Percentiles rank a stretch among this genome's conserved stretches.
Evolutionary conservation across 208 protist genomes (phyloP).

Genomic region (Crithidia thermophila): DNA sequence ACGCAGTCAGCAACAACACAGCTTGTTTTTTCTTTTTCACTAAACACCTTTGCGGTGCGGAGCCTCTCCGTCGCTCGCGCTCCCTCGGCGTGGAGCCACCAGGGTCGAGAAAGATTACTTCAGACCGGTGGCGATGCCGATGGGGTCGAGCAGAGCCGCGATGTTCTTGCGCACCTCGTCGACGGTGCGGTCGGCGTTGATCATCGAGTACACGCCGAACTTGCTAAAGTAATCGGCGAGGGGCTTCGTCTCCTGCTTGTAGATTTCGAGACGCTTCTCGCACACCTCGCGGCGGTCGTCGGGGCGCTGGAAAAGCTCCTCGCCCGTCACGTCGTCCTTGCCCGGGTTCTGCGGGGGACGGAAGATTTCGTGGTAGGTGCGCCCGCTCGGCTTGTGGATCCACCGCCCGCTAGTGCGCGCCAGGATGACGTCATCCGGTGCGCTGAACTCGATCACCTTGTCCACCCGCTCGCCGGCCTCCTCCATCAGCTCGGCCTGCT

Average conservation of each 20-base stretch:
- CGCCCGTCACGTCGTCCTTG: conserved; percentile 94
- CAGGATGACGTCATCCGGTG: conserved; percentile 92
- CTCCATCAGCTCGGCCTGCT: conserved; percentile 94
- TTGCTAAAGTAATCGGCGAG: conserved; percentile 88
- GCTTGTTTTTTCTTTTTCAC: neutral
- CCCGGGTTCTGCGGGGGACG: conserved; percentile 84
- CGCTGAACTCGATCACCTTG: conserved; percentile 90
- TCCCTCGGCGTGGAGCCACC: neutral
- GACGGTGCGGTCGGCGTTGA: conserved; percentile 81
- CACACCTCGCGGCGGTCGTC: conserved; percentile 94
- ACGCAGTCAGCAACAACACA: no score
- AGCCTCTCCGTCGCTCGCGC: neutral
- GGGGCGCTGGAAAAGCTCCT: conserved; percentile 90
- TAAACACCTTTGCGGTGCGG: neutral
- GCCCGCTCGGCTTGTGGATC: conserved; percentile 92
- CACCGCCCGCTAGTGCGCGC: conserved; percentile 90
- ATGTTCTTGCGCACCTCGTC: conserved; percentile 70
- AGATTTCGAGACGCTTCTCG: conserved; percentile 88
- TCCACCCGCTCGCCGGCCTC: conserved; percentile 77
- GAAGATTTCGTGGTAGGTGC: conserved; percentile 95
- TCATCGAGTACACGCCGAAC: conserved; percentile 57
- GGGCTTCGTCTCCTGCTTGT: conserved; percentile 82
- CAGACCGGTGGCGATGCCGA: conserved; percentile 59
- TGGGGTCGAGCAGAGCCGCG: conserved; percentile 66
- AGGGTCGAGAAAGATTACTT: conserved; percentile 33